Conservation (phyloP, 371 early-diverging fungal genomes). For the Rhizopus arrhizus region DNA sequence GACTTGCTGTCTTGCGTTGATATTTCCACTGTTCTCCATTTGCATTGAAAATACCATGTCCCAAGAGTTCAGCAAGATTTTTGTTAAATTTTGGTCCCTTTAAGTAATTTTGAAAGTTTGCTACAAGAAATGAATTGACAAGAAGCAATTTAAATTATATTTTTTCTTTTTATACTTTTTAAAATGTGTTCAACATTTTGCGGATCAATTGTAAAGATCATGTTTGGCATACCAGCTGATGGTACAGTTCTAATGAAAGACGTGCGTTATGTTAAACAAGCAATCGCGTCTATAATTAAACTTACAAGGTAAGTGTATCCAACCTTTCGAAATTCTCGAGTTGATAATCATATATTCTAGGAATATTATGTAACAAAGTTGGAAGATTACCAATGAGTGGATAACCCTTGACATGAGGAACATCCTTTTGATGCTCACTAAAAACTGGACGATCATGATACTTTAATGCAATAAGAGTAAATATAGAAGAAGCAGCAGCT, state of each 20-base stretch:
- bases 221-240: conserved; percentile 33
- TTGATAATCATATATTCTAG: conserved; percentile 25
- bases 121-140: conserved; percentile 15
- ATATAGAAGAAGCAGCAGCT: conserved; percentile 13
- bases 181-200: conserved; percentile 43
- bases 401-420: conserved; percentile 28
- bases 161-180: conserved; percentile 14
- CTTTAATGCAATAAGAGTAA: conserved; percentile 28
- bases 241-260: conserved; percentile 26
- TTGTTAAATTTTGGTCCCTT: conserved; percentile 43
- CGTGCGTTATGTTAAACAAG: neutral
- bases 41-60: conserved; percentile 51
- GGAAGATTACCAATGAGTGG: conserved; percentile 37
- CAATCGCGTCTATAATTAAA: neutral
- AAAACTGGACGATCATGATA: conserved; percentile 44
- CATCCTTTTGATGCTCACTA: conserved; percentile 36
- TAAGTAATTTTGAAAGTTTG: conserved; percentile 49
- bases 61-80: conserved; percentile 34
- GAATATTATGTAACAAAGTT: conserved; percentile 24
- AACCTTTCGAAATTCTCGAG: conserved; percentile 12
- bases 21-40: conserved; percentile 44
- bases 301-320: conserved; percentile 30
- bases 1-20: conserved; percentile 44
- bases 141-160: neutral
- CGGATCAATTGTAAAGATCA: conserved; percentile 46